phyloP scores from a whole-genome alignment of 129 eudicot species.

The Solidago caesia region DNA sequence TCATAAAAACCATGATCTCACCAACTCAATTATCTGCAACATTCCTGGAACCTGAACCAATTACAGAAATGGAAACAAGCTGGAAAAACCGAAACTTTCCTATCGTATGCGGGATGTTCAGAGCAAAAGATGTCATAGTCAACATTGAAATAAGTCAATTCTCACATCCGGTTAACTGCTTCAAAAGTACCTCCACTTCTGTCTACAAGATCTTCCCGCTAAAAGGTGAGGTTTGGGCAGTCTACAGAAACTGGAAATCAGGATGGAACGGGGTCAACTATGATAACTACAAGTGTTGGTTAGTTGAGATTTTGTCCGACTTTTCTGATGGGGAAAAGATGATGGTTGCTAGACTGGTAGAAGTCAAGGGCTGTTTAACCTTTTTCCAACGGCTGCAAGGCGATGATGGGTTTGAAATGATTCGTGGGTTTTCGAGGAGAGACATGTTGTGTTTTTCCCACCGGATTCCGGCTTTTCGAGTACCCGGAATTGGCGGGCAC shows the following conservation, averaged over 20 bases:
- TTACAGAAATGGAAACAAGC: conserved; percentile 25
- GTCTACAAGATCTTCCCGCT: conserved; percentile 52
- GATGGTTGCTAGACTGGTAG: conserved; percentile 43
- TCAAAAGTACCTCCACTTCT: conserved; percentile 30
- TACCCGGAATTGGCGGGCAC: conserved; percentile 54
- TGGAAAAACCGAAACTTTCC: conserved; percentile 46
- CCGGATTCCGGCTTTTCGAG: conserved; percentile 51
- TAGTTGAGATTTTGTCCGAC: conserved; percentile 58
- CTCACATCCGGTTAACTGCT: conserved; percentile 50
- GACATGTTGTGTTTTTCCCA: conserved; percentile 66
- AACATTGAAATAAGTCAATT: conserved; percentile 38
- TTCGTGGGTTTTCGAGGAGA: conserved; percentile 44
- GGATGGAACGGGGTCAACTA: conserved; percentile 36
- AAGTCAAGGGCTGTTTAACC: conserved; percentile 60
- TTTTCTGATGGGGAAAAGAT: conserved; percentile 47
- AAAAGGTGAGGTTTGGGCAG: conserved; percentile 71
- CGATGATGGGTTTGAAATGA: conserved; percentile 58
- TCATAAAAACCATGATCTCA: conserved; percentile 40
- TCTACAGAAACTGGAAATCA: conserved; percentile 49
- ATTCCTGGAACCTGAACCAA: conserved; percentile 47
- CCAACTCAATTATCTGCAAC: conserved; percentile 38
- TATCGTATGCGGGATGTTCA: conserved; percentile 48
- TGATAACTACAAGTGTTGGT: conserved; percentile 37
- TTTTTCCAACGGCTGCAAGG: conserved; percentile 46
- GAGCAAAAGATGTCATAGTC: conserved; percentile 36